Evolutionary conservation across 257 asterid genomes (phyloP).

Genomic region (Penstemon barbatus): DNA sequence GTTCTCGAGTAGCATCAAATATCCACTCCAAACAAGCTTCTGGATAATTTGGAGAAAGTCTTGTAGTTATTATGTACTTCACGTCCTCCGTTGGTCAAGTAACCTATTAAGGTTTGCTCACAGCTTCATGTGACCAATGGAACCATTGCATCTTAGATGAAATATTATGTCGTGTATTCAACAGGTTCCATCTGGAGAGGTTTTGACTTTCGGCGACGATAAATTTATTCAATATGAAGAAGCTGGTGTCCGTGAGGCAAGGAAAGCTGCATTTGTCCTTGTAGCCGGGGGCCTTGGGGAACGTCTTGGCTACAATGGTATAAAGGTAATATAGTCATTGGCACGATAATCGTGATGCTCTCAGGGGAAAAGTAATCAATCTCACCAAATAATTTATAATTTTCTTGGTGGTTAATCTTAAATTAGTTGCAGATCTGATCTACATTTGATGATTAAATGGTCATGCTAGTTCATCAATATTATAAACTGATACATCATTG

Average conservation of each 20-base stretch:
- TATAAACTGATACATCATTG: not conserved
- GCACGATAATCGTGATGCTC: not conserved
- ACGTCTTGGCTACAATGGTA: conserved; percentile 98
- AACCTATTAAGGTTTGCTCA: conserved; percentile 12
- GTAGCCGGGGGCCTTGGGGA: conserved; percentile 99
- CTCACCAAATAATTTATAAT: not conserved
- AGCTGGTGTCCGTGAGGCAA: conserved; percentile 80
- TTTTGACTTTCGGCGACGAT: conserved; percentile 70
- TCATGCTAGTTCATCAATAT: not conserved
- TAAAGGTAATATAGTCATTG: conserved; percentile 58
- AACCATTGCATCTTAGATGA: conserved; percentile 22
- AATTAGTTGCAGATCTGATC: conserved; percentile 2
- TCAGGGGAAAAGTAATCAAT: not conserved
- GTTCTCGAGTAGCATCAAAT: not conserved
- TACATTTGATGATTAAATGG: conserved; percentile 11
- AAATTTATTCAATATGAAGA: conserved; percentile 68
- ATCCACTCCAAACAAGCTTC: conserved; percentile 20
- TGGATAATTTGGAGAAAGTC: conserved; percentile 12
- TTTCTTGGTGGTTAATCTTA: conserved; percentile 10
- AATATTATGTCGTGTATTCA: conserved; percentile 16
- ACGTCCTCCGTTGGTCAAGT: conserved; percentile 10
- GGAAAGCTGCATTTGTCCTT: conserved; percentile 92
- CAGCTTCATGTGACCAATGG: conserved; percentile 4
- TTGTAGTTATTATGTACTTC: not conserved
- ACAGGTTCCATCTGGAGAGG: conserved; percentile 97